Evolutionary conservation across 805 yeast species (phyloP), one percentile per base, ranked within the genome.

Genomic region (Yamadazyma takamatsuzukensis): DNA sequence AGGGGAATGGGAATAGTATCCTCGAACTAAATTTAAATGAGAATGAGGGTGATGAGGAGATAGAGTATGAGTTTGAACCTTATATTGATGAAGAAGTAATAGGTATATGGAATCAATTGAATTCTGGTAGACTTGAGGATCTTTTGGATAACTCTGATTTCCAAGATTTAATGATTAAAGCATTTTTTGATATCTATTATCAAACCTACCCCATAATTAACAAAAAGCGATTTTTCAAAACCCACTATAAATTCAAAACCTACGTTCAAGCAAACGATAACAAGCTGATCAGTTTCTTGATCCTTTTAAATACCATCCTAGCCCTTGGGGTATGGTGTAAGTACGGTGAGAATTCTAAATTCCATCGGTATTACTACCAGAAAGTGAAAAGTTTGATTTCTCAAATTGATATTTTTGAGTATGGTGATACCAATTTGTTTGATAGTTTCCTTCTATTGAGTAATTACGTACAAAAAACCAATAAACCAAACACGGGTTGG

Each of bases 301-400:
- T 47, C n/a, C 30, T 44, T 10, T 33, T 44, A 22, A 43, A 44
- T 30, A 43, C 49, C 7, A 36, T 47, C 11, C 32, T 47, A 30
- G 47, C 51, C 9, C 29, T 47, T 10, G 51, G 51, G 4, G 45
- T 45, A 10, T 47, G 51, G 51, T 47, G 51, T 27, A 47, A 47
- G 27, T 38, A 40, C 33, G 51, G 51, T 5, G 51, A 47, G 28
- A 39, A 37, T 27, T 43, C 51, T 17, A 37, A 39, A 15, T 28
- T 44, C 11, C 51, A 47, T 36, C 33, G 30, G 14, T 47, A 34
- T 25, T 47, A 47, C 18, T 47, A 47, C 29, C 44, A 43, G 29
- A 38, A 42, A 30, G 44, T 45, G 6, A 47, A 45, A 26, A 19
- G 19, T 18, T 39, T 36, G 18, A 34, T 34, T 6, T 43, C 25